Conservation (phyloP, 176 grass and related monocot species). For the Oryza brachyantha region DNA sequence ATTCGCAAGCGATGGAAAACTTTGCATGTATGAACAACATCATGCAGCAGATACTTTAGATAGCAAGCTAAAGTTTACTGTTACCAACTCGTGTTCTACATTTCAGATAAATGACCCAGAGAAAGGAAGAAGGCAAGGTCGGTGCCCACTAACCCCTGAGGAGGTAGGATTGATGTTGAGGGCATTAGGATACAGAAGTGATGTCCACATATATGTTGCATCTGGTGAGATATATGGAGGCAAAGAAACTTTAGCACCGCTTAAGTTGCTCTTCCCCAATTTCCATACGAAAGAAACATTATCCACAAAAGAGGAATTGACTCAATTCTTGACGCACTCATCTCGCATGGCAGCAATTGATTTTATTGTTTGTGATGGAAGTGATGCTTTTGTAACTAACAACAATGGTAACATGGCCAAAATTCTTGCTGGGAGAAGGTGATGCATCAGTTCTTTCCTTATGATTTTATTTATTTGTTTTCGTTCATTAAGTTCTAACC, state of each 20-base stretch:
- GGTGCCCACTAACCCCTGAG: constrained; percentile 82
- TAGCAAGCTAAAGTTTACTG: constrained; percentile 19
- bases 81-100: constrained; percentile 12
- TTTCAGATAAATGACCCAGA: constrained; percentile 40
- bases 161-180: constrained; percentile 84
- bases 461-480: neutral
- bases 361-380: constrained; percentile 89
- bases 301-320: constrained; percentile 58
- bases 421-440: constrained; percentile 79
- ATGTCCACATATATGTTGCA: constrained; percentile 80
- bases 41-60: neutral
- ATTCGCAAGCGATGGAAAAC: constrained; percentile 85
- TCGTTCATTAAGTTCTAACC: constrained; percentile 5
- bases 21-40: constrained; percentile 55
- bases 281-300: constrained; percentile 83
- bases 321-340: constrained; percentile 60
- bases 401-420: constrained; percentile 91
- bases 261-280: constrained; percentile 87
- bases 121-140: constrained; percentile 66
- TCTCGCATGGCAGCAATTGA: constrained; percentile 92
- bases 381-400: constrained; percentile 90
- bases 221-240: constrained; percentile 95
- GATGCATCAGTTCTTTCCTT: constrained; percentile 10
- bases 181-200: constrained; percentile 64
- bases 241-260: constrained; percentile 58